Base-by-base conservation (phyloP, 139 green algal species). In the Closterium sp. region DNA sequence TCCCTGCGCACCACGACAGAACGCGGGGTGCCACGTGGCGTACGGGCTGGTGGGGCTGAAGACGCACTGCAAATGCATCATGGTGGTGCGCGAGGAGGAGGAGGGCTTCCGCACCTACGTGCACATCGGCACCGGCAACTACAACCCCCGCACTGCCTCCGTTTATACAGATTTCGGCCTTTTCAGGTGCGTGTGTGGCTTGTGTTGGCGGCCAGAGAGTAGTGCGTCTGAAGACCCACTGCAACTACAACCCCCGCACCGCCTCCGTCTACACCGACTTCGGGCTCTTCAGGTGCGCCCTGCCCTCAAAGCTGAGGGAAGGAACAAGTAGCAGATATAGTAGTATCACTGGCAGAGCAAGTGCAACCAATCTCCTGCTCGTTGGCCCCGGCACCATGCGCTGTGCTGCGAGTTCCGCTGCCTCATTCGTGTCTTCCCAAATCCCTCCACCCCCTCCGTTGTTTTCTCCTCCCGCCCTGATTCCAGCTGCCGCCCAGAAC, bases 81-180 rank as follows among this genome's bases (percentile, higher is more conserved):
- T 96, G 73, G 96, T 97, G 24, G 93, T 96, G 28, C 89, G 94
- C 17, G 50, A 91, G 90, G 94, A 96, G 73, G 92, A 94, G 24
- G 42, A 79, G 9, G 90, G 86, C 22, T 86, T 96, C n/a, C 87
- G 93, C 22, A 95, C 91, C 9, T 97, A 96, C 91, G 88, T 93
- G 27, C 96, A 97, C 93, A 96, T 96, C 30, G 96, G 96, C 87
- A 97, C 96, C 21, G 96, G 96, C 22, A 97, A 97, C 93, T 97
- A 97, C 92, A 96, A 97, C 92, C 95, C 96, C 13, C 88, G 89
- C 38, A 97, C 96, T 1, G 96, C 96, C 24, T 91, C 86, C 27
- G 87, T 97, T 0, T 97, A 97, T 91, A 96, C 95, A 22, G 96
- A 97, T 50, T 96, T 96, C 79, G 94, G 95, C 9, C 91, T 97